A percentile compares a stretch with the other conserved stretches of the same genome.
Evolutionary conservation across 345 rosid genomes (phyloP).

Genomic region (Sisymbrium irio): DNA sequence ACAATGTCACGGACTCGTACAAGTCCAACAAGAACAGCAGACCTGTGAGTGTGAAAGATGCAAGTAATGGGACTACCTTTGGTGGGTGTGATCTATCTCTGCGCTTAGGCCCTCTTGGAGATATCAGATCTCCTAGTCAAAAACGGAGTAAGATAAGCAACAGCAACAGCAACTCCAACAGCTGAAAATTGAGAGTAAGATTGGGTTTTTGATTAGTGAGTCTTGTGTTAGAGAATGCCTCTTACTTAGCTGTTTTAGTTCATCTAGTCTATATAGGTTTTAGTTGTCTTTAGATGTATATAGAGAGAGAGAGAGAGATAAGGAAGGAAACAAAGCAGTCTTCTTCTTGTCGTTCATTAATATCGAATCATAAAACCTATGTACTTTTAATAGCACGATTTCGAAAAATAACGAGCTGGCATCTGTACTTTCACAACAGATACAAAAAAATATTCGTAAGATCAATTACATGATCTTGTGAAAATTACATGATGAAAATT

Average conservation of each 20-base stretch:
- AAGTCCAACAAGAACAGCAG: conserved; percentile 25
- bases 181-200: neutral
- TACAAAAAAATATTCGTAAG: neutral
- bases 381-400: neutral
- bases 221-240: conserved; percentile 9
- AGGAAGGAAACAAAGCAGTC: neutral
- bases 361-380: neutral
- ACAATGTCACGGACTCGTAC: neutral
- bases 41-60: conserved; percentile 2
- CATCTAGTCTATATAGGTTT: neutral
- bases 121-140: conserved; percentile 22
- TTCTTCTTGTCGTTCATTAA: neutral
- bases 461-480: neutral
- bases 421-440: neutral
- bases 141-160: conserved; percentile 33
- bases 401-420: neutral
- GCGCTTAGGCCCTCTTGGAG: conserved; percentile 61
- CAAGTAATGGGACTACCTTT: conserved; percentile 4
- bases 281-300: conserved; percentile 24
- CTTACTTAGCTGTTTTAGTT: neutral
- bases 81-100: conserved; percentile 66
- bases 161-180: neutral
- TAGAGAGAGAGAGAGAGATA: neutral
- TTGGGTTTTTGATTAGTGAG: neutral
- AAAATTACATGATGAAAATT: neutral